phyloP scores from a whole-genome alignment of 257 asterid genomes.

The Solanum clarkiae region DNA sequence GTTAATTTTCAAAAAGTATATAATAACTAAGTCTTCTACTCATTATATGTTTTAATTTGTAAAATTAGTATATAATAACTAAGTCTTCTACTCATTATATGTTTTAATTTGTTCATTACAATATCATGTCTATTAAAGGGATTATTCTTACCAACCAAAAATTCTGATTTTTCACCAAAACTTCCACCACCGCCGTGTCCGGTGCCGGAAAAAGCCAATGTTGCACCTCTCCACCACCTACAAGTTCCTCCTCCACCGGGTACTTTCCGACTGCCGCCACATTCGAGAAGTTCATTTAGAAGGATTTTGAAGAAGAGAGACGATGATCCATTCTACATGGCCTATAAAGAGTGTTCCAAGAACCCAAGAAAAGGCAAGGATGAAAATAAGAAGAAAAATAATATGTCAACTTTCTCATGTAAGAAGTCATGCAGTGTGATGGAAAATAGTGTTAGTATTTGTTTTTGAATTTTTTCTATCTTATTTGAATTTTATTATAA shows the following conservation, averaged over 20 bases:
- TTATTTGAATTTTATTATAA: no score
- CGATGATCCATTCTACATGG: constrained; percentile 64
- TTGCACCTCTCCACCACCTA: constrained; percentile 12
- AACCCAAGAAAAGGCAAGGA: constrained; percentile 18
- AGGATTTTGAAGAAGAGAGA: constrained; percentile 19
- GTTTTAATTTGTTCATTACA: not conserved
- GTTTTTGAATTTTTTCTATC: not conserved
- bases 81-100: not conserved
- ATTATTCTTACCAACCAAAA: not conserved
- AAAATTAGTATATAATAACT: no score
- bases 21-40: no score
- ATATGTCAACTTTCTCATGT: constrained; percentile 39
- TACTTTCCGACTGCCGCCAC: constrained; percentile 20
- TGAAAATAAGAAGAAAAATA: constrained; percentile 13
- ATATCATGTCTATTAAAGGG: constrained; percentile 12
- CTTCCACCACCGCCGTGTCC: constrained; percentile 46
- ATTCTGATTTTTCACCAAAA: constrained; percentile 6
- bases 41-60: no score
- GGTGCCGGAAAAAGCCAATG: constrained; percentile 11
- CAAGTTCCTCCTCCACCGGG: constrained; percentile 40
- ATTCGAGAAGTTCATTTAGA: constrained; percentile 11
- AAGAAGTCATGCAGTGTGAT: constrained; percentile 28
- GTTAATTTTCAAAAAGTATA: no score
- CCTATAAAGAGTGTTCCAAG: constrained; percentile 62
- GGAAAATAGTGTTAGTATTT: constrained; percentile 16